Evolutionary conservation across 164 flowering plant genomes (phyloP).

Genomic region (Litsea cubeba): DNA sequence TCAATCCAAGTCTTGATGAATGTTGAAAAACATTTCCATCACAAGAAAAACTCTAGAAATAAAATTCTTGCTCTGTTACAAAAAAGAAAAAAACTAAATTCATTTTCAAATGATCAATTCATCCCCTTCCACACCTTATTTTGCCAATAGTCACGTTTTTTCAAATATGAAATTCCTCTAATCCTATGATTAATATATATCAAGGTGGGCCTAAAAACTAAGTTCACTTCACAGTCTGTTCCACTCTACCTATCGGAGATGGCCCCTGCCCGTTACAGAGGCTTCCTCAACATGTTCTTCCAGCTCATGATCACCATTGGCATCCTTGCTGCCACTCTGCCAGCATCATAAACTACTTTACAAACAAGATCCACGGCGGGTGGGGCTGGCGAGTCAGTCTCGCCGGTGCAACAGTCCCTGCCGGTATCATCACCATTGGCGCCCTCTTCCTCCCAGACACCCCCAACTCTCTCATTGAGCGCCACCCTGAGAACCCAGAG

Average conservation of each 20-base stretch:
- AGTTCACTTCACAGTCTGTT: conserved; percentile 34
- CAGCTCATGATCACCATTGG: conserved; percentile 75
- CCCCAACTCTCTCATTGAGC: conserved; percentile 78
- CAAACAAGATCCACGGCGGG: conserved; percentile 55
- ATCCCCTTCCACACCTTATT: too few species aligned
- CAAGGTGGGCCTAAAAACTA: too few species aligned
- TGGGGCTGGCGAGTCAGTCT: conserved; percentile 79
- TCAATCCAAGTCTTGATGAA: too few species aligned
- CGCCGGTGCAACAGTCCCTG: conserved; percentile 69
- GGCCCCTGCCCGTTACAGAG: conserved; percentile 77
- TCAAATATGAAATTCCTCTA: too few species aligned
- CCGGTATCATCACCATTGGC: conserved; percentile 57
- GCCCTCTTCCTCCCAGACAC: conserved; percentile 72
- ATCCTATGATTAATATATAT: too few species aligned
- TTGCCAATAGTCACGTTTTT: too few species aligned
- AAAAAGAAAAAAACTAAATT: too few species aligned
- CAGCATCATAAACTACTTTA: conserved; percentile 60
- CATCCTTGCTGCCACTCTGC: conserved; percentile 64
- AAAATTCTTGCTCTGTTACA: too few species aligned
- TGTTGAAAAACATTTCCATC: too few species aligned
- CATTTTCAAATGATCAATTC: too few species aligned
- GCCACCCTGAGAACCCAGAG: conserved; percentile 29
- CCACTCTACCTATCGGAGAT: conserved; percentile 80
- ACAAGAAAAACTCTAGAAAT: too few species aligned
- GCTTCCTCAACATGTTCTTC: conserved; percentile 72